phyloP scores from a whole-genome alignment of 1,139 yeast species.

The Martiniozyma asiatica region DNA sequence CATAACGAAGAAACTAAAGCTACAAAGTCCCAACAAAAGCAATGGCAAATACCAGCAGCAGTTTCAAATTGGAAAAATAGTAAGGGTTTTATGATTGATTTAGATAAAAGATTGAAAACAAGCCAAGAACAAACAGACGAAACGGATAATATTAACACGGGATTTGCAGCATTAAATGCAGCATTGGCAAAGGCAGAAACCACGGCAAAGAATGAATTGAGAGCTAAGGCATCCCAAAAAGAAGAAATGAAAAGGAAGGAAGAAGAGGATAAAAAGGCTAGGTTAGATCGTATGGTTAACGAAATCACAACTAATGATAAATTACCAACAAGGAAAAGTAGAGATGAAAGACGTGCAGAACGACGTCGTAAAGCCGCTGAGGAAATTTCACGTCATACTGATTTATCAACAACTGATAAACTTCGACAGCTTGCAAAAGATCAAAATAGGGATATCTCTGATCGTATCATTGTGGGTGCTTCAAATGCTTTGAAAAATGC shows the following conservation, averaged over 20 bases:
- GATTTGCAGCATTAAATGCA: constrained; percentile 50
- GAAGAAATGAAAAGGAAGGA: constrained; percentile 27
- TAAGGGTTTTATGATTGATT: constrained; percentile 73
- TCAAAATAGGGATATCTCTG: constrained; percentile 41
- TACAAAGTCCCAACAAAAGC: constrained; percentile 62
- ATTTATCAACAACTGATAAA: constrained; percentile 34
- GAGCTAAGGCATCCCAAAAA: constrained; percentile 44
- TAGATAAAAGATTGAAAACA: constrained; percentile 59
- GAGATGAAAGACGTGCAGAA: constrained; percentile 31
- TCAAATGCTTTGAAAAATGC: constrained; percentile 19
- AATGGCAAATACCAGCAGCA: constrained; percentile 87
- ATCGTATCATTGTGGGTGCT: constrained; percentile 40
- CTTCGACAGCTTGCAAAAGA: constrained; percentile 31
- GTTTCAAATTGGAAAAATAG: constrained; percentile 95
- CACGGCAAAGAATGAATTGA: constrained; percentile 61
- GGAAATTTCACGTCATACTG: constrained; percentile 30
- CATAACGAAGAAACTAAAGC: constrained; percentile 20
- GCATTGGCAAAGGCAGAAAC: constrained; percentile 71
- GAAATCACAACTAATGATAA: constrained; percentile 10
- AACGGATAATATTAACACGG: constrained; percentile 38
- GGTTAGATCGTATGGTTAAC: constrained; percentile 3
- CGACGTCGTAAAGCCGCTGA: constrained; percentile 34
- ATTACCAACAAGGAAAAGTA: constrained; percentile 13
- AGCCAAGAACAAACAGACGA: constrained; percentile 27
- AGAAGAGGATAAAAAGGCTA: constrained; percentile 2